Evolutionary conservation across 1,139 yeast species (phyloP), one percentile per base, ranked within the genome.

Genomic region (Chernovozyma aurita): DNA sequence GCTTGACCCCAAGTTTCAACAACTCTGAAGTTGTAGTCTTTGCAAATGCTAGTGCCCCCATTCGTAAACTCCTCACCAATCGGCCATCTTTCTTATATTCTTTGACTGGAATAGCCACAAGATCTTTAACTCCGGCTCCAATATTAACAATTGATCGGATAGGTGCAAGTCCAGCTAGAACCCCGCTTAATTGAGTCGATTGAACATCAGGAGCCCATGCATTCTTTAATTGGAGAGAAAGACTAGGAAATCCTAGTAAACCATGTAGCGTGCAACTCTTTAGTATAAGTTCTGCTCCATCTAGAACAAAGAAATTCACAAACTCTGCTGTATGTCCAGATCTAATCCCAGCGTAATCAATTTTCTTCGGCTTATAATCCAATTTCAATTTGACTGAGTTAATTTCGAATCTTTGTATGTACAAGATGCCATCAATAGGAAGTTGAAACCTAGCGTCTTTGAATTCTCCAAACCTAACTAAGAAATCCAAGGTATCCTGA

Each of bases 361-460:
- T 72, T 46, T 80, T 85, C 51, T 88, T 90, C 0, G 98, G 98
- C 53, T 88, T 90, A 57, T 92, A 94, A 57, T 92, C 98, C 30
- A 92, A 64, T 44, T 81, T 80, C 25, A 94, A 58, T 34, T 73
- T 74, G 1, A 92, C 62, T 0, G 83, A 70, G 36, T 75, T 69
- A 14, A 87, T 70, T 35, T 76, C 76, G 33, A 88, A 73, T 50
- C 78, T 78, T 48, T 86, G 90, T 28, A 88, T 66, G 49, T 76
- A 90, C 1, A 80, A 53, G 4, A 75, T 72, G 43, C 85, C 95
- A 42, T 70, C 76, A 35, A 72, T 69, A 30, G 80, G 66, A n/a
- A 79, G 60, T 3, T 70, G 65, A 52, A 85, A 85, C 40, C 95
- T 61, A 9, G 68, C 62, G 52, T 86, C 95, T 47, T 78, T 81